Base-by-base conservation (phyloP, 257 asterid species). In the Echites panduratus region DNA sequence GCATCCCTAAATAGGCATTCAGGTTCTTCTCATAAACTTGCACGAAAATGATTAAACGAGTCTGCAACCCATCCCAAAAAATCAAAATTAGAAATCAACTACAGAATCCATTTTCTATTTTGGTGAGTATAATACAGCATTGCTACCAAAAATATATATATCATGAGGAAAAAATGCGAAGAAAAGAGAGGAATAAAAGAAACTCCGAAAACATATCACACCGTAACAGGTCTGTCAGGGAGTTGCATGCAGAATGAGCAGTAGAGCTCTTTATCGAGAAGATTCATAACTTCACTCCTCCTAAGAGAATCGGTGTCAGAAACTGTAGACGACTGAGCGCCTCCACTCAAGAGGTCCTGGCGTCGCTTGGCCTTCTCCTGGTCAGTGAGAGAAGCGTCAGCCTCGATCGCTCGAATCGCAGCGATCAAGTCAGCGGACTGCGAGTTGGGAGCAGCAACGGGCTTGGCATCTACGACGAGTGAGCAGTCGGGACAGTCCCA, bases 231-330 rank as follows among this genome's bases (percentile, higher is more conserved):
- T 73, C 89, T 78, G 13, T 93, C 97, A 32, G 92, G 95, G 29
- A 89, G 89, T 66, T 89, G 96, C 98, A 90, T 90, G 96, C 98
- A 93, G 38, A 93, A 87, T 71, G 97, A 89, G 85, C 98, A 93
- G 76, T 87, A 83, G 67, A 90, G 84, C 81, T 80, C 72, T 68
- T 84, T 87, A n/a, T 91, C 97, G 22, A 93, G 79, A 76, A 87
- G 82, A 80, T 79, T 84, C 75, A 85, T 82, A 75, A 79, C 85
- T 27, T 86, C 90, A 49, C 81, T 77, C 54, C 64, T 77, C 72
- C 38, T 52, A 71, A 14, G 81, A 53, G 78, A 70, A 2, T 52
- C 66, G 41, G 47, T 80, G 9, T 27, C 70, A 2, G 65, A 79
- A 7, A n/a, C 68, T 1, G 29, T 71, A 19, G 73, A 57, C 0